Conservation (phyloP, 2,329 filamentous ascomycete species). For the Plenodomus lindquistii region DNA sequence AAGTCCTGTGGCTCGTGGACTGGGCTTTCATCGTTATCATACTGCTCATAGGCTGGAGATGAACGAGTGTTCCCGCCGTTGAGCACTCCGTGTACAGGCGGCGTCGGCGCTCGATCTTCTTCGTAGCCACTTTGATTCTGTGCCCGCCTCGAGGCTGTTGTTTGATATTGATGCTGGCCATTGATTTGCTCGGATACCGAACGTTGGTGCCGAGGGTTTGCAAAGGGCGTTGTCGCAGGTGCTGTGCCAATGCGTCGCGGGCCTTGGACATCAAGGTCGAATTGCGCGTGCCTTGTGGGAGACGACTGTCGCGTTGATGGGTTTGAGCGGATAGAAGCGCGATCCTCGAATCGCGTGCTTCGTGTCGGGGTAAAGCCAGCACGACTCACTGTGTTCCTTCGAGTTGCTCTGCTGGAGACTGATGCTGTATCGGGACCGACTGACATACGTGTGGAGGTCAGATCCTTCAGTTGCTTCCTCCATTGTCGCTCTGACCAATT, state of each 20-base stretch:
- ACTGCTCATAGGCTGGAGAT: slow-evolving; percentile 29
- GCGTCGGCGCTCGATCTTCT: slow-evolving; percentile 45
- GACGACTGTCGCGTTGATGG: slow-evolving; percentile 51
- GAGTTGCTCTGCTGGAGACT: slow-evolving; percentile 44
- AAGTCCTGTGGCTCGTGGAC: slow-evolving; percentile 32
- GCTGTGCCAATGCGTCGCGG: slow-evolving; percentile 51
- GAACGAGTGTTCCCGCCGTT: slow-evolving; percentile 22
- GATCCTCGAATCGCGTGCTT: slow-evolving; percentile 50
- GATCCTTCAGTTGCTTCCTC: slow-evolving; percentile 85
- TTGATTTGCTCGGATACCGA: slow-evolving; percentile 53
- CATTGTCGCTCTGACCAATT: slow-evolving; percentile 86
- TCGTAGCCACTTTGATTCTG: slow-evolving; percentile 38
- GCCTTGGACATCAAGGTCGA: slow-evolving; percentile 27
- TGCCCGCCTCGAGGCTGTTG: slow-evolving; percentile 46
- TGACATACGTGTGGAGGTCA: slow-evolving; percentile 79
- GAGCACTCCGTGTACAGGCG: slow-evolving; percentile 45
- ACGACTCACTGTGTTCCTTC: slow-evolving; percentile 51
- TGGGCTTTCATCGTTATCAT: slow-evolving; percentile 35
- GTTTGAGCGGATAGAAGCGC: slow-evolving; percentile 47
- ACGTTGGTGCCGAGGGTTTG: slow-evolving; percentile 49
- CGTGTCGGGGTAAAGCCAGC: slow-evolving; percentile 44
- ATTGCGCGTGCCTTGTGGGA: slow-evolving; percentile 36
- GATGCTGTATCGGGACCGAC: slow-evolving; percentile 34
- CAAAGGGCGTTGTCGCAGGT: slow-evolving; percentile 34
- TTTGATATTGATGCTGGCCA: slow-evolving; percentile 49